A percentile compares a stretch with the other conserved stretches of the same genome.
phyloP scores from a whole-genome alignment of 768 basidiomycete species.

The Termitomyces eurrhizus region DNA sequence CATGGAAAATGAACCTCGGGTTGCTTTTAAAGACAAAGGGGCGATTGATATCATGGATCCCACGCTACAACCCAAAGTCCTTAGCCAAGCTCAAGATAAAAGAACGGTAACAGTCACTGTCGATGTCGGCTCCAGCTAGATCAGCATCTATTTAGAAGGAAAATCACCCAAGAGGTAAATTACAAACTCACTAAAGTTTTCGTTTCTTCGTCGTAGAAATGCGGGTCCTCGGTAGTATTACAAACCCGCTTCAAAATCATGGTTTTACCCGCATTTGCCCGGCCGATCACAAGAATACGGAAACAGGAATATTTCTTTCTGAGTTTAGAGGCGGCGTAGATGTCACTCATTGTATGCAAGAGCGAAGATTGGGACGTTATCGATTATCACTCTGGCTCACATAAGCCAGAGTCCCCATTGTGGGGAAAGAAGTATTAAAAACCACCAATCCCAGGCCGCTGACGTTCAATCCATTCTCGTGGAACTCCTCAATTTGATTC shows the following conservation, averaged over 20 bases:
- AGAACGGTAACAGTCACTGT: not conserved
- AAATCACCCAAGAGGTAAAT: not conserved
- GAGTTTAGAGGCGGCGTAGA: not conserved
- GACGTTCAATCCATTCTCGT: no score
- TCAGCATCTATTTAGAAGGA: not conserved
- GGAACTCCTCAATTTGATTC: no score
- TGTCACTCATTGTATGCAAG: not conserved
- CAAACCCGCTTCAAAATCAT: not conserved
- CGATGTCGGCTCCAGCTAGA: not conserved
- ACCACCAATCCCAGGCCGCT: no score
- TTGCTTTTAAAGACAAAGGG: not conserved
- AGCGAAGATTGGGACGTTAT: no score
- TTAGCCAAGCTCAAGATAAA: not conserved
- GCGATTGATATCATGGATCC: not conserved
- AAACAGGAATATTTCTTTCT: not conserved
- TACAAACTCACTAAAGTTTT: not conserved
- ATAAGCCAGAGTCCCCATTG: no score
- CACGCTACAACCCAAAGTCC: not conserved
- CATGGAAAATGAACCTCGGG: not conserved
- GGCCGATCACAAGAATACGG: constrained; percentile 7
- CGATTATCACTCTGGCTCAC: no score
- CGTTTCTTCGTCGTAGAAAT: not conserved
- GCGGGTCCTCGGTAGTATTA: not conserved
- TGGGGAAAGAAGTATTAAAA: no score
- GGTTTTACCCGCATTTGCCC: constrained; percentile 4